Conservation (phyloP, 1,284 basidiomycete genomes). For the Stygiomarasmius scandens region DNA sequence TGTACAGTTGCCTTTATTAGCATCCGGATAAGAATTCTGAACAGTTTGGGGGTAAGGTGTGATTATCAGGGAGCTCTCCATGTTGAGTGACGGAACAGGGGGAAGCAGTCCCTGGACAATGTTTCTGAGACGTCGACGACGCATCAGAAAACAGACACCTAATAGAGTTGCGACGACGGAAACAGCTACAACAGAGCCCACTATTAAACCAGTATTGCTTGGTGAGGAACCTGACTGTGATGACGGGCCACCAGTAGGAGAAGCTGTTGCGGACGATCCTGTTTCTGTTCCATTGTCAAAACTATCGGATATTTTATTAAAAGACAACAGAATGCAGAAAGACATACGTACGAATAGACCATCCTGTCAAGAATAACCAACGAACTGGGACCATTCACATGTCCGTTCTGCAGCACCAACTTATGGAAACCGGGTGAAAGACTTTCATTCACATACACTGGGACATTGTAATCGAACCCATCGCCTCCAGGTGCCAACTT, state of each 20-base stretch:
- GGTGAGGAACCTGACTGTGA: neutral
- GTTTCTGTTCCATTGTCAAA: neutral
- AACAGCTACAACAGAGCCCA: slow-evolving; percentile 4
- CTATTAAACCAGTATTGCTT: neutral
- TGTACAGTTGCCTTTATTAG: no score
- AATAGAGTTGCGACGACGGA: neutral
- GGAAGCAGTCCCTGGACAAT: no score
- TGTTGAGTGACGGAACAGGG: no score
- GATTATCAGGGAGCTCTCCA: no score
- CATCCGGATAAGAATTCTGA: no score
- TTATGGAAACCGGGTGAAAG: no score
- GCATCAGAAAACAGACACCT: neutral
- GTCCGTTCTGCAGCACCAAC: slow-evolving; percentile 7
- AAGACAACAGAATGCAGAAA: neutral
- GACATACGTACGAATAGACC: slow-evolving; percentile 6
- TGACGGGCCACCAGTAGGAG: neutral
- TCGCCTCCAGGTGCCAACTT: slow-evolving; percentile 21
- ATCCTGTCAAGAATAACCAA: slow-evolving; percentile 3
- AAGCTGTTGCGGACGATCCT: neutral
- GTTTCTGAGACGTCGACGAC: neutral
- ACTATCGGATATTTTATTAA: neutral
- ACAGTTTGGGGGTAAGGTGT: no score
- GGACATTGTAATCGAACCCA: slow-evolving; percentile 31
- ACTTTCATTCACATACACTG: slow-evolving; percentile 32
- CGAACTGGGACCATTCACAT: slow-evolving; percentile 5